A percentile compares a stretch with the other conserved stretches of the same genome.
These are phyloP conservation scores for Aurantiochytrium sp. DNA, from an alignment of 108 stramenopile genomes.

Conservation along the genomic window DNA sequence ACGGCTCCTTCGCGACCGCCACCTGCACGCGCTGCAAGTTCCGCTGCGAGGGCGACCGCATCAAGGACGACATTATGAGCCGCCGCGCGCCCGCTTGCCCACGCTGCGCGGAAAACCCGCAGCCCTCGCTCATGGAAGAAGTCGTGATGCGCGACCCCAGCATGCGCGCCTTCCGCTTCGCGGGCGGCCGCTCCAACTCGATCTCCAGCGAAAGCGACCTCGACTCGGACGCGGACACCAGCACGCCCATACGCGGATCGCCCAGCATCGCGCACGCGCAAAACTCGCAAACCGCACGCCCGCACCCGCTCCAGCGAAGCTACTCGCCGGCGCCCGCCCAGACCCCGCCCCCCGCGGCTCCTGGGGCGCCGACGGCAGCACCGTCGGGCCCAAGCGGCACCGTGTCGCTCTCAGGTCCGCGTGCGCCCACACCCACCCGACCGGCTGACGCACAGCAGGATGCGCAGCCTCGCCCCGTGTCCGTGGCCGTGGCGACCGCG, in stretches of 20 bases:
- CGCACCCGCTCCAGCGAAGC: not conserved
- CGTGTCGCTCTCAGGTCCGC: no score
- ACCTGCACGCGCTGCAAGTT: conserved; percentile 33
- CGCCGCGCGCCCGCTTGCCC: conserved; percentile 5
- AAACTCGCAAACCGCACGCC: not conserved
- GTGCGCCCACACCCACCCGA: no score
- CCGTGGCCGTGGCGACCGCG: no score
- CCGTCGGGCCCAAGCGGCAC: no score
- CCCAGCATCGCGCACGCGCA: not conserved
- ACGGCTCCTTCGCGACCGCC: conserved; percentile 69
- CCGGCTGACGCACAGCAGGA: no score
- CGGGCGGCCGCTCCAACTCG: not conserved
- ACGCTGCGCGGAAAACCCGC: not conserved
- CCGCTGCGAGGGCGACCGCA: conserved; percentile 35
- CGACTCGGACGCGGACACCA: not conserved
- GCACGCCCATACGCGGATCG: not conserved
- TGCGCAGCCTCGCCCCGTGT: no score
- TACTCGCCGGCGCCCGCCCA: not conserved
- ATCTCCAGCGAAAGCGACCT: conserved; percentile 6
- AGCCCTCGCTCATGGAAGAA: conserved; percentile 32
- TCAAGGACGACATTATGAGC: conserved; percentile 21
- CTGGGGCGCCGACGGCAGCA: no score
- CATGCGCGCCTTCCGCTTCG: not conserved
- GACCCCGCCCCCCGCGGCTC: no score
- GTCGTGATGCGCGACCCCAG: conserved; percentile 29